These are phyloP conservation scores for Russula earlei DNA, from an alignment of 768 basidiomycete species.

Conservation along the genomic window DNA sequence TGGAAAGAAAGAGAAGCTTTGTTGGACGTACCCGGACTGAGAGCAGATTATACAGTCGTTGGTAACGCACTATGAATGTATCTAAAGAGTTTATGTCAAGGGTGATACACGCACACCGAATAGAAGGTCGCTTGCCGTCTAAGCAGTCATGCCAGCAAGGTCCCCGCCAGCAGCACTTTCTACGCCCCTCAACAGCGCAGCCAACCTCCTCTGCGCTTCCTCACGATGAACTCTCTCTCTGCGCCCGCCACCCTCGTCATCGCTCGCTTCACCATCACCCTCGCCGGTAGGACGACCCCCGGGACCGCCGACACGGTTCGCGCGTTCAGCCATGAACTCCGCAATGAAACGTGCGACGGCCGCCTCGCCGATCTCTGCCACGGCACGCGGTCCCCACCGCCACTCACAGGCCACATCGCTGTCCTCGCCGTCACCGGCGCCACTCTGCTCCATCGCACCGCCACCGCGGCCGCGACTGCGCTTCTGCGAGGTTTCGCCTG, in stretches of 20 bases:
- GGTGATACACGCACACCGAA: no score
- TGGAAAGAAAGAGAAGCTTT: no score
- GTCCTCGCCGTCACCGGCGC: conserved; percentile 23
- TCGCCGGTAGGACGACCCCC: neutral
- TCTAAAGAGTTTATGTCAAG: no score
- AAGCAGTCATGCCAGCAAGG: conserved; percentile 29
- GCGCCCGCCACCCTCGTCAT: conserved; percentile 19
- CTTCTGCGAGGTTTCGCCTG: conserved; percentile 33
- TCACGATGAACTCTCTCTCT: conserved; percentile 18
- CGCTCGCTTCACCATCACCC: neutral
- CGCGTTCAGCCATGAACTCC: conserved; percentile 59
- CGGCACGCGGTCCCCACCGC: conserved; percentile 79
- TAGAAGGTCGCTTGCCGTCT: neutral
- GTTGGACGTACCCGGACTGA: no score
- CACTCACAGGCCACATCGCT: conserved; percentile 51
- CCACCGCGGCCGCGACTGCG: conserved; percentile 40
- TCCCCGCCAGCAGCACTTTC: conserved; percentile 57
- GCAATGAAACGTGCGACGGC: conserved; percentile 67
- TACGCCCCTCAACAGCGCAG: conserved; percentile 45
- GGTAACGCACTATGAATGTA: no score
- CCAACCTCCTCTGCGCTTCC: conserved; percentile 31
- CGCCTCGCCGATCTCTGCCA: conserved; percentile 75
- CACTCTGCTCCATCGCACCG: conserved; percentile 25
- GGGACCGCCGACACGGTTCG: neutral
- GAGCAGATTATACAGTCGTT: no score